A percentile compares a stretch with the other conserved stretches of the same genome.
Conservation (phyloP, 768 basidiomycete genomes). For the Amyloporia xantha region DNA sequence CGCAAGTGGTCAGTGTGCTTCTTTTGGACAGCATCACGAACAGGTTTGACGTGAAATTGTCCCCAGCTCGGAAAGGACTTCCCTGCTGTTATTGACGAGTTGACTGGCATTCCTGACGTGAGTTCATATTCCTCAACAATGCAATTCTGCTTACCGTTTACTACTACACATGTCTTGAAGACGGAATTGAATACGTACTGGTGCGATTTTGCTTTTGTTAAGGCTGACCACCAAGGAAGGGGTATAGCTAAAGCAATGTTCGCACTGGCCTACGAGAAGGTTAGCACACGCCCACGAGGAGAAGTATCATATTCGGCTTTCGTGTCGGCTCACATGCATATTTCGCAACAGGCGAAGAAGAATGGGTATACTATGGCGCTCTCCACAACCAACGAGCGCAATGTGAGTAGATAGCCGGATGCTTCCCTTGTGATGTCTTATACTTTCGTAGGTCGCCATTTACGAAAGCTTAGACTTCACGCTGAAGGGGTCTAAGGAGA, state of each 20-base stretch:
- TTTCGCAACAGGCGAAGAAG: slow-evolving; percentile 7
- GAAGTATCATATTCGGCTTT: background rate
- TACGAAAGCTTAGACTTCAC: slow-evolving; percentile 3
- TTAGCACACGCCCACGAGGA: background rate
- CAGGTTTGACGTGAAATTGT: background rate
- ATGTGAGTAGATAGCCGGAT: slow-evolving; percentile 2
- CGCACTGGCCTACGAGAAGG: slow-evolving; percentile 9
- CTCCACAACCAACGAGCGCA: slow-evolving; percentile 8
- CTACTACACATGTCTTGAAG: no score
- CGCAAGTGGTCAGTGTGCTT: background rate
- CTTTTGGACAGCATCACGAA: background rate
- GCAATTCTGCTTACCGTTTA: background rate
- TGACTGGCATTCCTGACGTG: slow-evolving; percentile 2
- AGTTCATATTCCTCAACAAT: background rate
- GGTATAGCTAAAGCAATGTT: slow-evolving; percentile 10
- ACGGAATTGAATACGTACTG: no score
- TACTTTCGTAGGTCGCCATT: background rate
- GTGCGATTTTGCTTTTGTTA: slow-evolving; percentile 14
- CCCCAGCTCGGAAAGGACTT: background rate
- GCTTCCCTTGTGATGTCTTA: background rate
- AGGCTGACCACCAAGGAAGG: slow-evolving; percentile 11
- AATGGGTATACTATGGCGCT: slow-evolving; percentile 4
- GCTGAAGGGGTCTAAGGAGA: background rate
- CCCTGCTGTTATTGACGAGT: background rate
- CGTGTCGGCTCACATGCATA: background rate